phyloP scores from a whole-genome alignment of 225 moss, liverwort and hornwort genomes.

The Rhytidiadelphus loreus region DNA sequence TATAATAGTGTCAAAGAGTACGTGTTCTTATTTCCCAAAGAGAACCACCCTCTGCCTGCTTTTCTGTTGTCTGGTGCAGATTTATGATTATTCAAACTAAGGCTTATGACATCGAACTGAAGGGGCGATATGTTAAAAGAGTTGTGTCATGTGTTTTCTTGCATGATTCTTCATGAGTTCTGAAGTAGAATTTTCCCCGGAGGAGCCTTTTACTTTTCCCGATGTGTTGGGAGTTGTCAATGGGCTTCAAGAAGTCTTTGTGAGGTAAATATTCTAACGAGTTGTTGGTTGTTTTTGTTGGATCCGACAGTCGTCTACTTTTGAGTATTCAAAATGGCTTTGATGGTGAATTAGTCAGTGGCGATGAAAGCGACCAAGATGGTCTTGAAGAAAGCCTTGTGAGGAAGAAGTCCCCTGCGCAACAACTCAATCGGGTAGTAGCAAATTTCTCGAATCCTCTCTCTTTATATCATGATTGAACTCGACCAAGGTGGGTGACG shows the following conservation, averaged over 20 bases:
- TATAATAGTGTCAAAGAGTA: constrained; percentile 49
- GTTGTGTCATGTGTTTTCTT: not conserved
- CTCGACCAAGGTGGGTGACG: not conserved
- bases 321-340: constrained; percentile 38
- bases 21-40: not conserved
- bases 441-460: not conserved
- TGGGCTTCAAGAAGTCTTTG: not conserved
- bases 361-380: constrained; percentile 44
- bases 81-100: not conserved
- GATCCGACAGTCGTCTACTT: constrained; percentile 38
- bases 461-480: not conserved
- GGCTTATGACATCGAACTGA: not conserved
- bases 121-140: not conserved
- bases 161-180: not conserved
- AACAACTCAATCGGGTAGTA: constrained; percentile 13
- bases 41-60: not conserved
- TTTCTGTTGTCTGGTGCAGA: not conserved
- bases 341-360: constrained; percentile 30
- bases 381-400: constrained; percentile 29
- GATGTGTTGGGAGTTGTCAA: not conserved
- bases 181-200: not conserved
- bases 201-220: not conserved
- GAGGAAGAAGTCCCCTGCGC: constrained; percentile 8
- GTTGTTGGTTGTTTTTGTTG: not conserved
- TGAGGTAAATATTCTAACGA: not conserved